Evolutionary conservation across 208 protist genomes (phyloP), one percentile per base, ranked within the genome.

Genomic region (Wallacemonas rigidus): DNA sequence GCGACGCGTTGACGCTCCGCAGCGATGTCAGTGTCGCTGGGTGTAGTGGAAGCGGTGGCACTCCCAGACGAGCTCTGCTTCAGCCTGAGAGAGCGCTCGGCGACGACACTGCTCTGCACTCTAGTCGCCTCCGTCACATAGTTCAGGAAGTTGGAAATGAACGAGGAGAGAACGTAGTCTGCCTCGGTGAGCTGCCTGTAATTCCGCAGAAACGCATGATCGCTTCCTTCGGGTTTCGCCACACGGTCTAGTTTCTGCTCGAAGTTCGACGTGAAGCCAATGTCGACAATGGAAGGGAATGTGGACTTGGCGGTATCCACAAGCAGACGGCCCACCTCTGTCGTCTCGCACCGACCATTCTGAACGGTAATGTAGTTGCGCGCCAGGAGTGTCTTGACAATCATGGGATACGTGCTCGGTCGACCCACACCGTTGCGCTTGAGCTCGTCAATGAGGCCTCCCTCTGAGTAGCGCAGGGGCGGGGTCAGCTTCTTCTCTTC

Each of bases 341-440:
- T 97, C 48, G 92, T 93, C 72, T 94, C 87, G 65, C 87, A 94
- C 39, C 88, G 84, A 15, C 88, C 90, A 56, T 91, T 84, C 67
- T 88, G 91, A 14, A 97, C 81, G 43, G 71, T 82, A 48, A 97
- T 94, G 82, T 97, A 97, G 56, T 90, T 87, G 43, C 92, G 88
- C 51, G 85, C 77, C 8, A 95, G 67, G 0, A 97, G 87, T 44
- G 90, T 97, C 82, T 94, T 94, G 38, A 97, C 86, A 54, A 97
- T 97, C 78, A 86, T 90, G 35, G 92, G 90, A 72, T 97, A 97
- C n/a, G 92, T 97, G 78, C 90, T 95, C 36, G 92, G 92, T 36
- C 92, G 83, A 14, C 92, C 92, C 15, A 97, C 90, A 65, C 90
- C 92, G 74, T 95, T 87, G 54, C 86, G 86, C 73, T 89, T 91